These are phyloP conservation scores for Leersia perrieri DNA, from an alignment of 176 grass and related monocot genomes.

Conservation along the genomic window DNA sequence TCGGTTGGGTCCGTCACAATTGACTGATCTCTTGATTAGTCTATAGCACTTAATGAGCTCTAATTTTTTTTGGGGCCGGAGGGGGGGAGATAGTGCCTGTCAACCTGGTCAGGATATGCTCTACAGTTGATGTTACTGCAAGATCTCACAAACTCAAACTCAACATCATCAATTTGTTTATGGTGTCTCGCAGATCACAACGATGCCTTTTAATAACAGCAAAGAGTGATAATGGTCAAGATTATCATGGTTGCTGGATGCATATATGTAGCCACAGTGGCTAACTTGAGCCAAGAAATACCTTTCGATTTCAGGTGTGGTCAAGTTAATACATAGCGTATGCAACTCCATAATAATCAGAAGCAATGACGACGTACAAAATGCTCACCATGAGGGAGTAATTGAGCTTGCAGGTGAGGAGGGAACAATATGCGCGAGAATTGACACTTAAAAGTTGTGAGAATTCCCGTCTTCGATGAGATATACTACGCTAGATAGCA, in stretches of 20 bases:
- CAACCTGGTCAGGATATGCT: too few species aligned
- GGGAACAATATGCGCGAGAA: conserved; percentile 40
- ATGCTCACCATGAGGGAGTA: neutral
- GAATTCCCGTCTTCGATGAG: conserved; percentile 53
- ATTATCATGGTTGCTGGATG: neutral
- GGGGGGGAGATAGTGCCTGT: too few species aligned
- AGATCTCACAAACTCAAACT: too few species aligned
- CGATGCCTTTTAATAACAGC: neutral
- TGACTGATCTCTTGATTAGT: conserved; percentile 33
- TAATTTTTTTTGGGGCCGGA: too few species aligned
- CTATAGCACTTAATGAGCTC: conserved; percentile 10
- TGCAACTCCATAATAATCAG: conserved; percentile 38
- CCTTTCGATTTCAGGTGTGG: conserved; percentile 26
- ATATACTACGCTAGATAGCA: conserved; percentile 52
- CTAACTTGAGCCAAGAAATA: conserved; percentile 16
- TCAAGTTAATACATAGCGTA: conserved; percentile 37
- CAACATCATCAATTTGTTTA: neutral
- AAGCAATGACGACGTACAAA: conserved; percentile 31
- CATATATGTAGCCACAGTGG: neutral
- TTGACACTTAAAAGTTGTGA: conserved; percentile 66
- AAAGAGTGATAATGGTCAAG: too few species aligned
- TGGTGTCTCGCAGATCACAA: neutral
- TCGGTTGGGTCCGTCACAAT: neutral
- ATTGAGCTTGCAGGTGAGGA: conserved; percentile 13
- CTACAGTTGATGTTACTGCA: too few species aligned